Percentiles rank a stretch among this genome's conserved stretches.
phyloP scores from a whole-genome alignment of 2,329 filamentous ascomycete species.

The Diaporthe ampelina region DNA sequence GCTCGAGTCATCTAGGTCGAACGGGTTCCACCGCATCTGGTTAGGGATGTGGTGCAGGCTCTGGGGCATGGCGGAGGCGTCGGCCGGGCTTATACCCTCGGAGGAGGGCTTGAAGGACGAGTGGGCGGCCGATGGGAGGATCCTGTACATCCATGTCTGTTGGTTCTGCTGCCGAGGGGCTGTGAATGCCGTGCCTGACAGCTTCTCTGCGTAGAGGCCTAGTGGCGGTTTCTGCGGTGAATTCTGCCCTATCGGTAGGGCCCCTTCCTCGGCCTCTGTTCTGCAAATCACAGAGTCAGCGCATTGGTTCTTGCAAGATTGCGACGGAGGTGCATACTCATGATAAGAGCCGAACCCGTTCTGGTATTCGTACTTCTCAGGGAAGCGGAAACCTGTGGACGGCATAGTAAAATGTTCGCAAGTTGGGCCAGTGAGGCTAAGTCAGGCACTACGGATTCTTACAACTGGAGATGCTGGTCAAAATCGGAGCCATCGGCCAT shows the following conservation, averaged over 20 bases:
- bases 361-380: constrained; percentile 79
- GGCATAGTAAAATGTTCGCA: constrained; percentile 55
- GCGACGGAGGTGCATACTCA: constrained; percentile 67
- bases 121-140: constrained; percentile 73
- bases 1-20: constrained; percentile 72
- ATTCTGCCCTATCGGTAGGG: constrained; percentile 82
- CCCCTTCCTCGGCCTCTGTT: constrained; percentile 81
- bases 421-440: too few relatives aligned
- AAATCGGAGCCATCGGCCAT: too few relatives aligned
- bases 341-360: constrained; percentile 84
- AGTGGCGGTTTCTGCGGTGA: constrained; percentile 84
- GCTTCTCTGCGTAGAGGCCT: constrained; percentile 86
- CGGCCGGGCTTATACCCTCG: constrained; percentile 41
- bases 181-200: constrained; percentile 80
- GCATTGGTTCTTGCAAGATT: not conserved
- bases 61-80: constrained; percentile 44
- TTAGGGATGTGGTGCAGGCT: constrained; percentile 83
- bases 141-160: constrained; percentile 80
- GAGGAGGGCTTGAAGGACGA: constrained; percentile 63
- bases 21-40: constrained; percentile 84
- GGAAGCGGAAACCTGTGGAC: constrained; percentile 61
- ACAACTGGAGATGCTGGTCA: too few relatives aligned
- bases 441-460: too few relatives aligned
- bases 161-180: constrained; percentile 77
- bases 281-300: constrained; percentile 55